Percentiles rank a stretch among this genome's conserved stretches.
Evolutionary conservation across 306 rosid species (phyloP).

Genomic region (Castanea mollissima): DNA sequence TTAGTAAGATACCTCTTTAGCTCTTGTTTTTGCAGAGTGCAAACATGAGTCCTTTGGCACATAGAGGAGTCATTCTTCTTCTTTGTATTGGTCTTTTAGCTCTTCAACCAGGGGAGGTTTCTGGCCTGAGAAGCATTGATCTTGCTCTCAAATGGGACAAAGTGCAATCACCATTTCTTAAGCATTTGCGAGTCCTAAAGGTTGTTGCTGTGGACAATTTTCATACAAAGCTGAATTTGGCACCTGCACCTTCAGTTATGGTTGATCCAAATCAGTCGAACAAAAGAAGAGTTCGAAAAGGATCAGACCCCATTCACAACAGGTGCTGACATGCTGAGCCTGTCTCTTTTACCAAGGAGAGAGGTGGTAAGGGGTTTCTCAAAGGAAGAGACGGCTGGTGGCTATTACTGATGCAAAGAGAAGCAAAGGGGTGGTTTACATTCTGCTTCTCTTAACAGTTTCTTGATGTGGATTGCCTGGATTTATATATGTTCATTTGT

Average conservation of each 20-base stretch:
- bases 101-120: slow-evolving; percentile 53
- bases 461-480: slow-evolving; percentile 26
- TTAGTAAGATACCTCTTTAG: slow-evolving; percentile 16
- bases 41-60: slow-evolving; percentile 56
- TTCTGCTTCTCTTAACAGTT: slow-evolving; percentile 17
- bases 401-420: slow-evolving; percentile 23
- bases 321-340: slow-evolving; percentile 51
- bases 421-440: slow-evolving; percentile 36
- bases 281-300: slow-evolving; percentile 66
- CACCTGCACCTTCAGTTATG: slow-evolving; percentile 65
- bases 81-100: slow-evolving; percentile 59
- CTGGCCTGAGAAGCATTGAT: slow-evolving; percentile 61
- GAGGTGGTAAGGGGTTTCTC: slow-evolving; percentile 20
- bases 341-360: slow-evolving; percentile 18
- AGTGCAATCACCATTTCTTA: slow-evolving; percentile 33
- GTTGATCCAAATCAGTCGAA: slow-evolving; percentile 69
- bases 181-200: slow-evolving; percentile 44
- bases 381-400: slow-evolving; percentile 19
- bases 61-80: slow-evolving; percentile 42
- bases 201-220: slow-evolving; percentile 49
- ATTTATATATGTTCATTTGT: slow-evolving; percentile 20
- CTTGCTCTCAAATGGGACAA: slow-evolving; percentile 66
- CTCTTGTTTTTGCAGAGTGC: slow-evolving; percentile 23
- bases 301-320: slow-evolving; percentile 96
- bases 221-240: slow-evolving; percentile 48